These are phyloP conservation scores for Vararia minispora DNA, from an alignment of 768 basidiomycete genomes.

Conservation along the genomic window DNA sequence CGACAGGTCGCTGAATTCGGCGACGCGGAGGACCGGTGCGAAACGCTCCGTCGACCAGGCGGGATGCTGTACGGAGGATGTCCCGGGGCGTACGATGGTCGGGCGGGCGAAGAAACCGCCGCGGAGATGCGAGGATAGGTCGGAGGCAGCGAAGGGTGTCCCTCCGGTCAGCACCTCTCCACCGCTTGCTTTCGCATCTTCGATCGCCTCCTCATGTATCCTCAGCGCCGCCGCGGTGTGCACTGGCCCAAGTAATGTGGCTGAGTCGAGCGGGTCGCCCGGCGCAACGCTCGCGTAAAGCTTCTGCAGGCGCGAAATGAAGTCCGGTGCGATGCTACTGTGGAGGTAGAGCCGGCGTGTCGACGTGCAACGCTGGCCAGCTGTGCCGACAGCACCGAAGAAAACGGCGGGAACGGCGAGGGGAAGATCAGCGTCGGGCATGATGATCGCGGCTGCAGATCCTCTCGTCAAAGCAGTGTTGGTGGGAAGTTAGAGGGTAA, in stretches of 20 bases:
- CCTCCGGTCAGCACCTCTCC: slow-evolving; percentile 78
- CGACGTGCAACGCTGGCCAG: slow-evolving; percentile 74
- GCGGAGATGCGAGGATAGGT: slow-evolving; percentile 28
- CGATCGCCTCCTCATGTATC: slow-evolving; percentile 50
- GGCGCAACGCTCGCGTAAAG: slow-evolving; percentile 63
- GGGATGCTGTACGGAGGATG: slow-evolving; percentile 34
- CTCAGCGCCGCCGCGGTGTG: slow-evolving; percentile 64
- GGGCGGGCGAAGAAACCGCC: slow-evolving; percentile 87
- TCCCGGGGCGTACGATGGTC: slow-evolving; percentile 64
- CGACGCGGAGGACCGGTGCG: slow-evolving; percentile 82
- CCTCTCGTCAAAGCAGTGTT: not conserved
- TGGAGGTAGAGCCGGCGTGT: slow-evolving; percentile 89
- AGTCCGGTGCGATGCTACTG: slow-evolving; percentile 59
- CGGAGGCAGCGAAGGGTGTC: slow-evolving; percentile 33
- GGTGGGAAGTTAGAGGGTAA: slow-evolving; percentile 3
- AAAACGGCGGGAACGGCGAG: slow-evolving; percentile 87
- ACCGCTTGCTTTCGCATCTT: slow-evolving; percentile 47
- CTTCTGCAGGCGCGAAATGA: slow-evolving; percentile 62
- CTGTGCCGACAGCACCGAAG: slow-evolving; percentile 87
- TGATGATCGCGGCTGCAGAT: slow-evolving; percentile 68
- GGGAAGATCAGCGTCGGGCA: slow-evolving; percentile 86
- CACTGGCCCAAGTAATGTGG: slow-evolving; percentile 78
- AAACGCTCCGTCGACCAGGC: slow-evolving; percentile 79
- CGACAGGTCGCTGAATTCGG: slow-evolving; percentile 77
- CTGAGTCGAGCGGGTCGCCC: slow-evolving; percentile 73